phyloP scores from a whole-genome alignment of 768 basidiomycete genomes.

The Mrakia frigida region DNA sequence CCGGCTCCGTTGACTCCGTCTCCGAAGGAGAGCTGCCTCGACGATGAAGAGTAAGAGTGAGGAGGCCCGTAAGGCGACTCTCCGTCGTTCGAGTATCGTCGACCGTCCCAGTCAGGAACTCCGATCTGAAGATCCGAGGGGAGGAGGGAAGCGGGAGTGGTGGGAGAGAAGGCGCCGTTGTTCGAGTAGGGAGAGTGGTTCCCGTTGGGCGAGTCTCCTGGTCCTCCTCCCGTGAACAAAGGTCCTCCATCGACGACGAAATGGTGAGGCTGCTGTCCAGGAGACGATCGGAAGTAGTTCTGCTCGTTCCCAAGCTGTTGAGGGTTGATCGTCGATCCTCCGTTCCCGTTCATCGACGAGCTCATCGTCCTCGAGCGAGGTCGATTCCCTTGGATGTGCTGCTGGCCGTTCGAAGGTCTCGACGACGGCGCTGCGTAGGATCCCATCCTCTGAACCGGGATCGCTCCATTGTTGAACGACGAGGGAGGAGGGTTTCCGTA shows the following conservation, averaged over 20 bases:
- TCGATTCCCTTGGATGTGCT: neutral
- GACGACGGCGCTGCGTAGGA: neutral
- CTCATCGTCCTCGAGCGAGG: conserved; percentile 10
- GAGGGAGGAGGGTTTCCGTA: neutral
- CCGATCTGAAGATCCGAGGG: neutral
- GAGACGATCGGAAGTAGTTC: neutral
- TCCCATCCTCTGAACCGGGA: neutral
- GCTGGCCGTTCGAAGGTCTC: neutral
- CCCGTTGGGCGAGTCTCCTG: neutral
- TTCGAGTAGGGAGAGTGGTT: conserved; percentile 12
- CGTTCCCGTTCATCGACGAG: neutral
- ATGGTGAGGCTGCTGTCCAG: neutral
- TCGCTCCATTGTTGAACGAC: neutral
- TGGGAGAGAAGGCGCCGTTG: conserved; percentile 1
- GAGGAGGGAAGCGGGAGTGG: neutral
- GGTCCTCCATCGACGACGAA: neutral
- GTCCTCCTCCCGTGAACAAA: neutral
- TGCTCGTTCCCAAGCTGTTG: conserved; percentile 1
- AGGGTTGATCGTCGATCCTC: conserved; percentile 12
- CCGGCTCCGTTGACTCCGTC: neutral
- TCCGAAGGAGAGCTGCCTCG: neutral
- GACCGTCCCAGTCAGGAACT: neutral
- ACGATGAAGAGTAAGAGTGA: neutral
- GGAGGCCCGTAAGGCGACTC: neutral
- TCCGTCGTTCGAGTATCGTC: conserved; percentile 1